These are phyloP conservation scores for Exophiala lecanii-corni DNA, from an alignment of 2,329 filamentous ascomycete genomes.

Conservation along the genomic window DNA sequence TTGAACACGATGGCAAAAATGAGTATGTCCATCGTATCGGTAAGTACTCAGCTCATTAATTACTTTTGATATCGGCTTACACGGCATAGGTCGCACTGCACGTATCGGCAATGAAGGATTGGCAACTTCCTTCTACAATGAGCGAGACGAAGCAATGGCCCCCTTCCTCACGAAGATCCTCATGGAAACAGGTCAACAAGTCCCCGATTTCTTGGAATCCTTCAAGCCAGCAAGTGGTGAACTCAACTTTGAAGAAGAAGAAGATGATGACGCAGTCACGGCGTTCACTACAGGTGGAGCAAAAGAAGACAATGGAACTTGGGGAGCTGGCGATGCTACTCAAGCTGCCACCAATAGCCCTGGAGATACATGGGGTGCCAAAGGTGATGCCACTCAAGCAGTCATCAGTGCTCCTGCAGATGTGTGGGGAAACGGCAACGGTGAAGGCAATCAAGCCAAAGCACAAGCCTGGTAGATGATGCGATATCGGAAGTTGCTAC, in stretches of 20 bases:
- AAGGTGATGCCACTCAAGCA: not conserved
- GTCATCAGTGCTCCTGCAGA: too few species aligned
- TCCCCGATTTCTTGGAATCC: constrained; percentile 75
- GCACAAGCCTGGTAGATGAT: not conserved
- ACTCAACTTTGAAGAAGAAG: constrained; percentile 52
- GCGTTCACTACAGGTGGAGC: constrained; percentile 25
- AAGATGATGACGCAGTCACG: constrained; percentile 35
- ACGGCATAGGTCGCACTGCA: constrained; percentile 70
- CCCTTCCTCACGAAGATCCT: constrained; percentile 74
- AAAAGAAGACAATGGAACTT: constrained; percentile 17
- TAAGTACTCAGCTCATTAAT: constrained; percentile 40
- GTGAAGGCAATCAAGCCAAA: not conserved
- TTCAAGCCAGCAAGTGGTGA: constrained; percentile 46
- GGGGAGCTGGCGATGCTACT: constrained; percentile 13
- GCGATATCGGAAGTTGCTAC: not conserved
- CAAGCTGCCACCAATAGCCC: not conserved
- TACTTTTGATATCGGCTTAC: constrained; percentile 4
- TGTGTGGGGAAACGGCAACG: not conserved
- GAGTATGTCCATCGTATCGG: constrained; percentile 95
- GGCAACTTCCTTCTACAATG: constrained; percentile 84
- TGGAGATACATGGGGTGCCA: constrained; percentile 6
- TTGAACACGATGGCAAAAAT: constrained; percentile 75
- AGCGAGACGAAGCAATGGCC: constrained; percentile 68
- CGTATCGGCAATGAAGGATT: constrained; percentile 84
- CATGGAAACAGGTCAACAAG: constrained; percentile 68